phyloP scores from a whole-genome alignment of 345 rosid genomes.

The Gossypium herbaceum region DNA sequence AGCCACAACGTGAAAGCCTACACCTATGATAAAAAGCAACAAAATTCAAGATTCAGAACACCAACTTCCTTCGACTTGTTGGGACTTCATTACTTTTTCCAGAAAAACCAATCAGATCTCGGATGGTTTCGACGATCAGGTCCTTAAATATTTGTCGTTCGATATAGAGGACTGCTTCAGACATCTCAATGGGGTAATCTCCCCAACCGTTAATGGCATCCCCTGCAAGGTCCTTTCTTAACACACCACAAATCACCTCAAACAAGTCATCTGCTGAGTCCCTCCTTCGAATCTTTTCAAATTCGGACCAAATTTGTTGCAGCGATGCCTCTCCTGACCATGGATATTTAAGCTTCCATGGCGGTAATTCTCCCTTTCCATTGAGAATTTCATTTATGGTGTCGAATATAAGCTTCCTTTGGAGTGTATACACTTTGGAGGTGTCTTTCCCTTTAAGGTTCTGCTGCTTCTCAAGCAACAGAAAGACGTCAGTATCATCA shows the following conservation, averaged over 20 bases:
- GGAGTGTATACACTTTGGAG: slow-evolving; percentile 43
- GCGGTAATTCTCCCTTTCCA: slow-evolving; percentile 45
- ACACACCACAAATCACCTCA: slow-evolving; percentile 60
- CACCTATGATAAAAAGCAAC: no score
- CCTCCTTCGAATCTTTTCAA: slow-evolving; percentile 45
- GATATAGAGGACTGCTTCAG: slow-evolving; percentile 67
- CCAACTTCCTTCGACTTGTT: slow-evolving; percentile 55
- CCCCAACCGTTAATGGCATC: slow-evolving; percentile 57
- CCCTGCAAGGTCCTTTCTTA: slow-evolving; percentile 68
- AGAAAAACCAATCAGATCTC: slow-evolving; percentile 44
- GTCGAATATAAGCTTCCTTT: slow-evolving; percentile 70
- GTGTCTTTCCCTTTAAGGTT: slow-evolving; percentile 50
- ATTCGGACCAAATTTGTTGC: slow-evolving; percentile 68
- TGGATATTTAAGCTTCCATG: slow-evolving; percentile 39
- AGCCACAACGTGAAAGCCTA: no score
- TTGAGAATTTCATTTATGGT: slow-evolving; percentile 54
- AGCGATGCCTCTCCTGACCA: slow-evolving; percentile 20
- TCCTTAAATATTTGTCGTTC: slow-evolving; percentile 86
- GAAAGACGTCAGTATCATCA: slow-evolving; percentile 54
- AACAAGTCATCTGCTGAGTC: slow-evolving; percentile 46
- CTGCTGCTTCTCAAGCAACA: slow-evolving; percentile 73
- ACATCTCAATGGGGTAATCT: slow-evolving; percentile 59
- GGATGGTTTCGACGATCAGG: slow-evolving; percentile 74
- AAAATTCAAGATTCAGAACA: slow-evolving; percentile 41
- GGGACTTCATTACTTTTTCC: slow-evolving; percentile 22